These are phyloP conservation scores for Astraeus odoratus DNA, from an alignment of 768 basidiomycete genomes.

Conservation along the genomic window DNA sequence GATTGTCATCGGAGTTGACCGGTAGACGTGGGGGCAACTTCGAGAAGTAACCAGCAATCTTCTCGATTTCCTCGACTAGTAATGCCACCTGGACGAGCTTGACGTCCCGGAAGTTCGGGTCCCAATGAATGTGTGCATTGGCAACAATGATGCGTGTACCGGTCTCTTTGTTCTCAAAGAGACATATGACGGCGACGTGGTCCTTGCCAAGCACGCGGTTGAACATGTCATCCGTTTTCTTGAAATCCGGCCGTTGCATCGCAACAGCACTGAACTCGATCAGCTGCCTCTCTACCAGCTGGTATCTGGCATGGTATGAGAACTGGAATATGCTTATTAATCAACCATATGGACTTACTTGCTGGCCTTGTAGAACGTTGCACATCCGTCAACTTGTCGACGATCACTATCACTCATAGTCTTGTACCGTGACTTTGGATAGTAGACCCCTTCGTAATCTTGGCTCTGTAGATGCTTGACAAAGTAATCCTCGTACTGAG, in stretches of 20 bases:
- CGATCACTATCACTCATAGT: conserved; percentile 87
- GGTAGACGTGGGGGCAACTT: conserved; percentile 67
- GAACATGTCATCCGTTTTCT: conserved; percentile 99
- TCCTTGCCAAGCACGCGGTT: conserved; percentile 95
- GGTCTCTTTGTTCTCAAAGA: conserved; percentile 81
- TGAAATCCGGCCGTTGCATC: conserved; percentile 88
- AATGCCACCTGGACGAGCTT: conserved; percentile 96
- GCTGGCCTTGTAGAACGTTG: conserved; percentile 86
- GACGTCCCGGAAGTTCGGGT: conserved; percentile 88
- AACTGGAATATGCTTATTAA: background rate
- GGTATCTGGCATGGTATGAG: conserved; percentile 50
- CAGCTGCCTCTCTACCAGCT: conserved; percentile 87
- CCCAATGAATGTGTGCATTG: conserved; percentile 92
- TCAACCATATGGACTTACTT: conserved; percentile 49
- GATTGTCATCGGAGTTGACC: conserved; percentile 21
- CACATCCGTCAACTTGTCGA: conserved; percentile 90
- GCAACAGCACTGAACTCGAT: conserved; percentile 92
- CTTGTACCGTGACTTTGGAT: conserved; percentile 88
- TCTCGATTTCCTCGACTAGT: conserved; percentile 88
- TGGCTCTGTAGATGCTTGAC: conserved; percentile 58
- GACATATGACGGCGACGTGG: conserved; percentile 81
- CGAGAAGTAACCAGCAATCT: conserved; percentile 79
- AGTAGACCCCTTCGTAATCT: conserved; percentile 88
- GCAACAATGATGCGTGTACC: conserved; percentile 85
- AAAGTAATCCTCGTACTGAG: conserved; percentile 91